Conservation (phyloP, 1,139 yeast genomes). For the Lodderomyces theae region DNA sequence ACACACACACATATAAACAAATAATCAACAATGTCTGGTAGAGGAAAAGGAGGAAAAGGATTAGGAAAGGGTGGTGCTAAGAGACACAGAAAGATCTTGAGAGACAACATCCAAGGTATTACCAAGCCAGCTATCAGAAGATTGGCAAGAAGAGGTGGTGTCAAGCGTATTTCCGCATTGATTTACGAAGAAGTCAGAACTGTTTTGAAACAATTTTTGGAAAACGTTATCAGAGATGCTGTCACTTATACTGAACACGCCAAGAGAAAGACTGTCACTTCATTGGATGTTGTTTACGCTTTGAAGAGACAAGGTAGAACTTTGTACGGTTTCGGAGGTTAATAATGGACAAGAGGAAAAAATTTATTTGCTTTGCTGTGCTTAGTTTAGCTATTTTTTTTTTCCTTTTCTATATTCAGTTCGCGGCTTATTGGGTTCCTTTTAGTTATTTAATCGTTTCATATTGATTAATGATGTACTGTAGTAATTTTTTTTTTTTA, state of each 20-base stretch:
- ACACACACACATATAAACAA: constrained; percentile 1
- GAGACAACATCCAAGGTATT: constrained; percentile 99
- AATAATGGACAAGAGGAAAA: constrained; percentile 19
- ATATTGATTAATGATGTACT: background rate
- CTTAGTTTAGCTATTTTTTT: background rate
- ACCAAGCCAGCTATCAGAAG: constrained; percentile 99
- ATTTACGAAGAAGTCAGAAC: constrained; percentile 99
- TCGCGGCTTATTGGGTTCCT: constrained; percentile 1
- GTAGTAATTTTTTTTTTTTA: background rate
- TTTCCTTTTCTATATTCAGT: background rate
- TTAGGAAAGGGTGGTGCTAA: constrained; percentile 99
- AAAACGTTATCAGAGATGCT: constrained; percentile 97
- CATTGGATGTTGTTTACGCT: constrained; percentile 98
- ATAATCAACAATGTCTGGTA: constrained; percentile 80
- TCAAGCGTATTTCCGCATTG: constrained; percentile 98
- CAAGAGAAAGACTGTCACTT: constrained; percentile 99
- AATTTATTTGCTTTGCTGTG: background rate
- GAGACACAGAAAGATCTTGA: constrained; percentile 99
- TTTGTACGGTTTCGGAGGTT: constrained; percentile 99
- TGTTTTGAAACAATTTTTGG: constrained; percentile 93
- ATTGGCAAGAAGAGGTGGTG: constrained; percentile 99
- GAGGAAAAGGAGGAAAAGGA: constrained; percentile 99
- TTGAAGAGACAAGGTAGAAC: constrained; percentile 99
- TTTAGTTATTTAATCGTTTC: background rate
- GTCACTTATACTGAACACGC: constrained; percentile 99